phyloP scores from a whole-genome alignment of 306 rosid species.

The Lupinus albus region DNA sequence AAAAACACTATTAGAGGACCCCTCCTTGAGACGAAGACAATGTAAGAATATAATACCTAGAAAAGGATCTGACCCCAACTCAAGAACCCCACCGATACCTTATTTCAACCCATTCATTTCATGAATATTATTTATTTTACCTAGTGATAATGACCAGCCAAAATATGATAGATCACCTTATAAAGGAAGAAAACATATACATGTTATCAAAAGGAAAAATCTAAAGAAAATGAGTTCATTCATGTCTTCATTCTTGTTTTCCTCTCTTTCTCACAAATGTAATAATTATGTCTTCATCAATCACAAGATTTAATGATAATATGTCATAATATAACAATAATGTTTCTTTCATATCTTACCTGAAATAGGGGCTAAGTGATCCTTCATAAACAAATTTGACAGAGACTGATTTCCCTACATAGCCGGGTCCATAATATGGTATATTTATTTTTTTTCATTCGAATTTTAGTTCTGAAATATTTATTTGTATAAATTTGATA shows the following conservation, averaged over 20 bases:
- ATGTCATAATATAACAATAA: conserved; percentile 24
- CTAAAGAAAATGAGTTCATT: conserved; percentile 30
- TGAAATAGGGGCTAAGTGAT: conserved; percentile 3
- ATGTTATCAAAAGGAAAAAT: conserved; percentile 47
- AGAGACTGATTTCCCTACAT: conserved; percentile 39
- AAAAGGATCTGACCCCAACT: conserved; percentile 42
- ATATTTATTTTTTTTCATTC: conserved; percentile 11
- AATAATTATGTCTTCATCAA: conserved; percentile 37
- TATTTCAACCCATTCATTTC: conserved; percentile 40
- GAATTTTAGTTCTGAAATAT: not conserved
- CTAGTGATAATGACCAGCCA: conserved; percentile 44
- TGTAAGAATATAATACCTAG: conserved; percentile 46
- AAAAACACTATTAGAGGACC: conserved; percentile 16
- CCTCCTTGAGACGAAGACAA: conserved; percentile 58
- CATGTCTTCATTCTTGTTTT: not conserved
- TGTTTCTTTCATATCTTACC: conserved; percentile 12
- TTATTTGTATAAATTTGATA: not conserved
- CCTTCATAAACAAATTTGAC: conserved; percentile 27
- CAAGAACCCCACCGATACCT: conserved; percentile 44
- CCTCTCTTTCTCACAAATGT: not conserved
- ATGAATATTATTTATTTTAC: conserved; percentile 34
- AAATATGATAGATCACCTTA: conserved; percentile 41
- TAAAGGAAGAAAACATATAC: conserved; percentile 30
- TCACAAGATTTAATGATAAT: conserved; percentile 27
- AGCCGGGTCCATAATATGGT: conserved; percentile 10